Evolutionary conservation across 2,329 filamentous ascomycete species (phyloP).

Genomic region (Uncinocarpus reesii): DNA sequence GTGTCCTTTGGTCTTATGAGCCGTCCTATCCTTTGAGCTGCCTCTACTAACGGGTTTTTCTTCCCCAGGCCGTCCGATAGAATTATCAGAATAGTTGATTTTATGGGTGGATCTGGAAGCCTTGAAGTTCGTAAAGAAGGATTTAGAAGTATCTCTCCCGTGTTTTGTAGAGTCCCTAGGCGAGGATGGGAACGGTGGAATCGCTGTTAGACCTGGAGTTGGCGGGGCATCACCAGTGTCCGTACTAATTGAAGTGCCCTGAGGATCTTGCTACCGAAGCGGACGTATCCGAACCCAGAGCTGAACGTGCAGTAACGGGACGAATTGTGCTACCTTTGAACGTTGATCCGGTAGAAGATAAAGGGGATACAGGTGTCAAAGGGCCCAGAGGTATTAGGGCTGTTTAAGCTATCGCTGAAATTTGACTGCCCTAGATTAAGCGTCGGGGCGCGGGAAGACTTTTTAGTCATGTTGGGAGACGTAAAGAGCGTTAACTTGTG

Average conservation of each 20-base stretch:
- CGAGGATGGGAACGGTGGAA: conserved; percentile 38
- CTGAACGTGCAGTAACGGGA: conserved; percentile 25
- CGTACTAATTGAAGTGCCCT: conserved; percentile 18
- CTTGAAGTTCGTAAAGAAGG: conserved; percentile 40
- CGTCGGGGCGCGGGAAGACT: conserved; percentile 13
- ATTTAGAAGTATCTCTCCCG: conserved; percentile 36
- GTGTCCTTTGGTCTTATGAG: conserved; percentile 24
- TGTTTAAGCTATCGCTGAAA: conserved; percentile 11
- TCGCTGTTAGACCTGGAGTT: conserved; percentile 38
- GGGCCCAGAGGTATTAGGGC: conserved; percentile 11
- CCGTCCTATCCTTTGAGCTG: conserved; percentile 36
- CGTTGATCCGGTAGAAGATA: conserved; percentile 15
- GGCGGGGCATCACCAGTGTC: conserved; percentile 20
- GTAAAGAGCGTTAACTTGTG: conserved; percentile 8
- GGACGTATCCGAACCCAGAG: conserved; percentile 20
- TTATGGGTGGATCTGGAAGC: conserved; percentile 38
- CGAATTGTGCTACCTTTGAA: conserved; percentile 28
- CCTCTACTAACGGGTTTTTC: conserved; percentile 34
- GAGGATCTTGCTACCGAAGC: conserved; percentile 25
- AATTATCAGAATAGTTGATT: conserved; percentile 34
- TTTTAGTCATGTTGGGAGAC: conserved; percentile 17
- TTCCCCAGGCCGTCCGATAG: conserved; percentile 26
- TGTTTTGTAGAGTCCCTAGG: conserved; percentile 33
- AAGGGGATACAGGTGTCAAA: conserved; percentile 12
- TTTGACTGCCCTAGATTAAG: conserved; percentile 15